phyloP scores from a whole-genome alignment of 2,329 filamentous ascomycete genomes.

The Botrytis tulipae region DNA sequence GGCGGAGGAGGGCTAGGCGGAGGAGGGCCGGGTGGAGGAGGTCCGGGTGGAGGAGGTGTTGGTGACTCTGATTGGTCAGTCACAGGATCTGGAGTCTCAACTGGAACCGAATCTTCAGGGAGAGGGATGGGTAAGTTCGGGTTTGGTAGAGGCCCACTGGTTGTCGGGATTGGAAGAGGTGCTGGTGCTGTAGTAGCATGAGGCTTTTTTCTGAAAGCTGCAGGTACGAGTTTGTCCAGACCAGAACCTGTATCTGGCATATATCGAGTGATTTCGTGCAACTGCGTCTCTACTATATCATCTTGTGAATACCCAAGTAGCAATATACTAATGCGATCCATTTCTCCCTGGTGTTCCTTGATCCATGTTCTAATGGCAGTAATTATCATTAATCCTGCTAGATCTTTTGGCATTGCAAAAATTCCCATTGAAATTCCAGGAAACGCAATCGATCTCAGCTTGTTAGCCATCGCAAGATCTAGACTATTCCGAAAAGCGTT shows the following conservation, averaged over 20 bases:
- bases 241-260: neutral
- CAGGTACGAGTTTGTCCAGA: neutral
- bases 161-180: neutral
- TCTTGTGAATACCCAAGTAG: neutral
- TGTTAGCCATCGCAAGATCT: neutral
- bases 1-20: neutral
- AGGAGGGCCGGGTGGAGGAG: neutral
- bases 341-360: neutral
- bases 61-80: neutral
- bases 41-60: neutral
- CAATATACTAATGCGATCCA: slow-evolving; percentile 10
- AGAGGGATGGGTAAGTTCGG: neutral
- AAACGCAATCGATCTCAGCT: slow-evolving; percentile 6
- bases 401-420: neutral
- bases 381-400: neutral
- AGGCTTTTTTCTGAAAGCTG: neutral
- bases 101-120: too few relatives aligned
- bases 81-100: neutral
- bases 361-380: neutral
- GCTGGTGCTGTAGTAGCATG: neutral
- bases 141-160: neutral
- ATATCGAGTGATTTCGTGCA: neutral
- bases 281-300: neutral
- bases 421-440: neutral
- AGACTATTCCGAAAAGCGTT: neutral